A percentile compares a stretch with the other conserved stretches of the same genome.
Conservation (phyloP, 352 stramenopile genomes). For the Saprolegnia parasitica region DNA sequence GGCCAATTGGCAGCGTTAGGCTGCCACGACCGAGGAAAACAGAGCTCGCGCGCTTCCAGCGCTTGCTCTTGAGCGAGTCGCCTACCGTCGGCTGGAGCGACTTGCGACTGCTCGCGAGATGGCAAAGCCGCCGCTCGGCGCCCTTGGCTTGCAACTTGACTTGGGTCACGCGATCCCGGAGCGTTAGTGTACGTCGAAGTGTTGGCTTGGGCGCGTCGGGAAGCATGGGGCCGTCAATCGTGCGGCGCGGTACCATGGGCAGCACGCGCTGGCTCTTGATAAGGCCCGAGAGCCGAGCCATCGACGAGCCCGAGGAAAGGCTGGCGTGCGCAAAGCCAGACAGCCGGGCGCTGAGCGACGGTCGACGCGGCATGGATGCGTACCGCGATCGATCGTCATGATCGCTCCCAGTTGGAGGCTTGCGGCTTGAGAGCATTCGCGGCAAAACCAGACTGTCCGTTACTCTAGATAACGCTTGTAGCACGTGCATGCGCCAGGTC, state of each 20-base stretch:
- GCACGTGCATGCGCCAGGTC: too few relatives aligned
- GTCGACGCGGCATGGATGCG: neutral
- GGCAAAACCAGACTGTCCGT: neutral
- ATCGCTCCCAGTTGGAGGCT: neutral
- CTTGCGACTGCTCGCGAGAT: neutral
- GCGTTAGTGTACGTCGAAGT: neutral
- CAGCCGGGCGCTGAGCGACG: neutral
- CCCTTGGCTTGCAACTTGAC: neutral
- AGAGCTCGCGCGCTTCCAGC: neutral
- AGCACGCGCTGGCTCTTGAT: conserved; percentile 3
- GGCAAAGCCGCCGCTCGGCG: neutral
- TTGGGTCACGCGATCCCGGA: conserved; percentile 1
- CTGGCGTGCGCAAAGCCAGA: neutral
- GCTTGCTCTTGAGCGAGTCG: neutral
- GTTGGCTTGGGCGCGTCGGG: neutral
- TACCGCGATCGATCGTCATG: neutral
- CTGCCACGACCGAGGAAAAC: neutral
- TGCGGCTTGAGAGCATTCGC: neutral
- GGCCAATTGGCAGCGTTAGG: neutral
- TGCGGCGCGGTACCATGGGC: neutral
- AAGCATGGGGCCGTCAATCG: neutral
- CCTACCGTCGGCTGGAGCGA: neutral
- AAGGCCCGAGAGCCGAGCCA: neutral
- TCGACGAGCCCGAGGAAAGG: neutral
- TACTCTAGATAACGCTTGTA: neutral